Percentiles rank a stretch among this genome's conserved stretches.
These are phyloP conservation scores for Colletotrichum paranaense DNA, from an alignment of 2,329 filamentous ascomycete genomes.

Conservation along the genomic window DNA sequence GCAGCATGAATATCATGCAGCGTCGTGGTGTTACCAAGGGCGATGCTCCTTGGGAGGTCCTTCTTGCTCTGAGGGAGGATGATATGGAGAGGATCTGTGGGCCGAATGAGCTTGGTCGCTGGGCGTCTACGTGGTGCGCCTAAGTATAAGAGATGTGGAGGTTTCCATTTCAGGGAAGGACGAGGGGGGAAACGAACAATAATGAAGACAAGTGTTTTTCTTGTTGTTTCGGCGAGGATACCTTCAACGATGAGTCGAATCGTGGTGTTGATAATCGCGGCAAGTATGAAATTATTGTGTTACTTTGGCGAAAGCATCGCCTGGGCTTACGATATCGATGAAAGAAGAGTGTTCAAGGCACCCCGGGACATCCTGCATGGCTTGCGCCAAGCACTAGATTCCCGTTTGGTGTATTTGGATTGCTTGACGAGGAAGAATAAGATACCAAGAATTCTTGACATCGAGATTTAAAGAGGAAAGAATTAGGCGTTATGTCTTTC, in stretches of 20 bases:
- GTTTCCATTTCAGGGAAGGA: neutral
- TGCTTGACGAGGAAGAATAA: neutral
- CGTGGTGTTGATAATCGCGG: no score
- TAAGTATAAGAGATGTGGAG: neutral
- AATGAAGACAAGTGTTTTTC: no score
- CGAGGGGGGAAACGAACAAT: no score
- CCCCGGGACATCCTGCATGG: no score
- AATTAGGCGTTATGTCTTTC: fast-evolving
- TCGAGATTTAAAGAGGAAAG: neutral
- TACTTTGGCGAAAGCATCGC: no score
- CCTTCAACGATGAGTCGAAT: no score
- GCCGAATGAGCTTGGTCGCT: neutral
- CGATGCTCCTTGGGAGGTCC: slow-evolving; percentile 18
- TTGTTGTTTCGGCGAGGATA: no score
- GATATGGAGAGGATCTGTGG: slow-evolving; percentile 22
- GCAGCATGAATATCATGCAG: slow-evolving; percentile 28
- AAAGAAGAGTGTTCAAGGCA: no score
- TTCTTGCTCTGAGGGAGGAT: slow-evolving; percentile 10
- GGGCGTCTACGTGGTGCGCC: slow-evolving; percentile 1
- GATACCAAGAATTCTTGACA: neutral
- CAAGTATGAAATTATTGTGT: no score
- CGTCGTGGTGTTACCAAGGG: slow-evolving; percentile 18
- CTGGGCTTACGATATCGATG: no score
- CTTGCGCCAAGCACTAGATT: neutral
- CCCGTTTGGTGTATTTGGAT: neutral